Conservation (phyloP, 2,329 filamentous ascomycete species). For the Periconia sp. region DNA sequence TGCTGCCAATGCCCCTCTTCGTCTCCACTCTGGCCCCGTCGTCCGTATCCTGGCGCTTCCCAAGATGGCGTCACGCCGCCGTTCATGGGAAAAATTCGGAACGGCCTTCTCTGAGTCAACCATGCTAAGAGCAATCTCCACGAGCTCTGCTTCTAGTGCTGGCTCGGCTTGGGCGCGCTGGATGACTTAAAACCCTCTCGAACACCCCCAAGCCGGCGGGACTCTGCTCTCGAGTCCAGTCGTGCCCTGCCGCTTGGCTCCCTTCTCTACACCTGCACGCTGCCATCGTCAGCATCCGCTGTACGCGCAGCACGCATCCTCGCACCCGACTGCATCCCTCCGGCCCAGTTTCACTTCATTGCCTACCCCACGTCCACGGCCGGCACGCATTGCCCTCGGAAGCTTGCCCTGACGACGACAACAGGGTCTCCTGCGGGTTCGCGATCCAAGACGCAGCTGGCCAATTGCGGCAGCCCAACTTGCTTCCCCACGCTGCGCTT, state of each 20-base stretch:
- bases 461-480: conserved; percentile 33
- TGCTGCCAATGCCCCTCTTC: too few relatives aligned
- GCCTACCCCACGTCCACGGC: conserved; percentile 33
- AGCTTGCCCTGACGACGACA: conserved; percentile 26
- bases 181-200: conserved; percentile 33
- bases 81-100: conserved; percentile 28
- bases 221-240: conserved; percentile 5
- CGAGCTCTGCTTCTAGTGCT: conserved; percentile 20
- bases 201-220: conserved; percentile 14
- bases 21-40: too few relatives aligned
- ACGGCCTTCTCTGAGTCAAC: conserved; percentile 34
- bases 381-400: conserved; percentile 26
- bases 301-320: conserved; percentile 29
- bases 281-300: conserved; percentile 28
- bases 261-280: conserved; percentile 7
- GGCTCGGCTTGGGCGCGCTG: conserved; percentile 32
- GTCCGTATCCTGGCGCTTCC: too few relatives aligned
- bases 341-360: conserved; percentile 17
- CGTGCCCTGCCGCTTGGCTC: conserved; percentile 1
- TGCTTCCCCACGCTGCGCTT: conserved; percentile 33
- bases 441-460: conserved; percentile 20
- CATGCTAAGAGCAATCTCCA: conserved; percentile 18
- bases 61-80: conserved; percentile 24
- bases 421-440: conserved; percentile 28
- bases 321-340: too few relatives aligned